phyloP scores from a whole-genome alignment of 345 rosid species.

The Combretum micranthum region DNA sequence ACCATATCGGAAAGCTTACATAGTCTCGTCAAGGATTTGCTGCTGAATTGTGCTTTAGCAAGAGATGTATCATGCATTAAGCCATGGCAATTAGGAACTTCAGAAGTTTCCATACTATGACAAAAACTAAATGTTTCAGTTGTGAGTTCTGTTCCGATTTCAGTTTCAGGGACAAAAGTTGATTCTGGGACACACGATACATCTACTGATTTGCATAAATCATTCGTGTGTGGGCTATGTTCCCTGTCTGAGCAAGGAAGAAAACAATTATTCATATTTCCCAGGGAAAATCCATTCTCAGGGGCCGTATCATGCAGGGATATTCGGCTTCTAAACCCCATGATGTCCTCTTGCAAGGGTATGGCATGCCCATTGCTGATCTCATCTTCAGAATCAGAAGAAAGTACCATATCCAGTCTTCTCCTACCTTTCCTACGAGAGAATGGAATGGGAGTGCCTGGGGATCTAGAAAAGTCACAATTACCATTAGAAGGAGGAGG shows the following conservation, averaged over 20 bases:
- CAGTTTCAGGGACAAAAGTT: slow-evolving; percentile 77
- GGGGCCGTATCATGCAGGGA: slow-evolving; percentile 21
- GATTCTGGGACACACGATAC: slow-evolving; percentile 80
- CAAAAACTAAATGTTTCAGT: slow-evolving; percentile 33
- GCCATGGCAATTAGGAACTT: slow-evolving; percentile 36
- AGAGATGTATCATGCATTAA: slow-evolving; percentile 21
- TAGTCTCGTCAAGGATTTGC: slow-evolving; percentile 16
- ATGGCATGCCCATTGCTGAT: slow-evolving; percentile 16
- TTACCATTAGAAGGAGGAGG: slow-evolving; percentile 21
- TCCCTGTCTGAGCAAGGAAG: slow-evolving; percentile 11
- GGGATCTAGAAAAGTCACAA: slow-evolving; percentile 31
- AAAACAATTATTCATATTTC: slow-evolving; percentile 21
- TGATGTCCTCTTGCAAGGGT: slow-evolving; percentile 15
- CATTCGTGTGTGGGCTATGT: slow-evolving; percentile 14
- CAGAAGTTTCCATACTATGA: slow-evolving; percentile 34
- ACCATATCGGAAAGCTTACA: slow-evolving; percentile 26
- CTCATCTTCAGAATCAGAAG: slow-evolving; percentile 89
- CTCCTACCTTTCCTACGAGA: slow-evolving; percentile 31
- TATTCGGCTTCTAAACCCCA: slow-evolving; percentile 20
- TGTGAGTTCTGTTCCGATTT: slow-evolving; percentile 38
- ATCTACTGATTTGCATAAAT: slow-evolving; percentile 39
- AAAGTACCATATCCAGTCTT: slow-evolving; percentile 42
- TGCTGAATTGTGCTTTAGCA: slow-evolving; percentile 17
- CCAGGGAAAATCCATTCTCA: slow-evolving; percentile 22
- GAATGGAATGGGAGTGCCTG: slow-evolving; percentile 36